Conservation (phyloP, 805 yeast species). For the Sungouiella blattae region DNA sequence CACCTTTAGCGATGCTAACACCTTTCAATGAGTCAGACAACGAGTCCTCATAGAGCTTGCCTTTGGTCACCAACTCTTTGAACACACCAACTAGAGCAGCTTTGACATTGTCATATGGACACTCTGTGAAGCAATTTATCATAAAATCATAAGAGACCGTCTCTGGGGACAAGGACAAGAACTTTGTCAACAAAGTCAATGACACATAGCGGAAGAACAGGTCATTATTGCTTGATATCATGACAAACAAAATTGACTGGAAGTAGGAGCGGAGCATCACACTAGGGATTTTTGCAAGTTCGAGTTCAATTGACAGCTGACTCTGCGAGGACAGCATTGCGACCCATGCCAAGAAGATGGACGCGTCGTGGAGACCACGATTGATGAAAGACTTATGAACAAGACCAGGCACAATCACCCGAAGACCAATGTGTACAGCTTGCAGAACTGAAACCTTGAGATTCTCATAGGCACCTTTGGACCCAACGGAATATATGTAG, state of each 20-base stretch:
- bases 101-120: constrained; percentile 63
- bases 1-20: neutral
- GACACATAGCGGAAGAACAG: constrained; percentile 38
- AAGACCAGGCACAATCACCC: constrained; percentile 34
- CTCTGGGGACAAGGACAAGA: constrained; percentile 59
- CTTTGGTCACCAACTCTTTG: constrained; percentile 57
- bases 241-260: constrained; percentile 26
- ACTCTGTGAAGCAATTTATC: constrained; percentile 57
- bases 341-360: constrained; percentile 40
- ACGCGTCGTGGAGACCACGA: constrained; percentile 24
- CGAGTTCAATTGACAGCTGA: constrained; percentile 22
- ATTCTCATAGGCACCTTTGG: constrained; percentile 2
- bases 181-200: constrained; percentile 60
- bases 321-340: constrained; percentile 17
- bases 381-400: constrained; percentile 21
- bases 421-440: constrained; percentile 20
- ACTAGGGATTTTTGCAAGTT: constrained; percentile 29
- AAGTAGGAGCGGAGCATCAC: constrained; percentile 26
- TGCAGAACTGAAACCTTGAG: constrained; percentile 11
- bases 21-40: neutral
- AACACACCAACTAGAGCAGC: constrained; percentile 62
- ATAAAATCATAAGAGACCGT: constrained; percentile 56
- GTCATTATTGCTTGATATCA: constrained; percentile 5
- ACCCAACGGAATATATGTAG: constrained; percentile 12
- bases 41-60: constrained; percentile 6